Evolutionary conservation across 331 rosid species (phyloP).

Genomic region (Rosa hybrid): DNA sequence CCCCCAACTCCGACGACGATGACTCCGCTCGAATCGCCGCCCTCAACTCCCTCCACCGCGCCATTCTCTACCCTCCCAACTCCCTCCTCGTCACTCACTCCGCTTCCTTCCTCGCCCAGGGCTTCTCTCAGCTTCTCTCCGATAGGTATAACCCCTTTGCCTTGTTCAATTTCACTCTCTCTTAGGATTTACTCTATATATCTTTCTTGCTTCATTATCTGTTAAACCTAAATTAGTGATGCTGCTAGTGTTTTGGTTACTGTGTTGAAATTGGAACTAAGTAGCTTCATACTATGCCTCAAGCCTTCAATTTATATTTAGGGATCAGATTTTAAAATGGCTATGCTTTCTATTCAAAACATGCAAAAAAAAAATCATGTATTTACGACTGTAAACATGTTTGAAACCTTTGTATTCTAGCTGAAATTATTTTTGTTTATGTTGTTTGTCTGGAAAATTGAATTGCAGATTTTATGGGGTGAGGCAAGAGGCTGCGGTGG

Average conservation of each 20-base stretch:
- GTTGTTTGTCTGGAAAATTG: slow-evolving; percentile 20
- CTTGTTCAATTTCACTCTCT: slow-evolving; percentile 4
- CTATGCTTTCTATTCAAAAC: background rate
- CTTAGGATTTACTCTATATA: background rate
- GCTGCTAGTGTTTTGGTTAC: slow-evolving; percentile 10
- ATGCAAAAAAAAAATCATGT: background rate
- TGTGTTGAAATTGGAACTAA: background rate
- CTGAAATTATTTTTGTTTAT: background rate
- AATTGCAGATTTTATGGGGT: slow-evolving; percentile 57
- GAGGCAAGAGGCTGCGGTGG: slow-evolving; percentile 76
- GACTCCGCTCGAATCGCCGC: slow-evolving; percentile 74
- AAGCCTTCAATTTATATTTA: background rate
- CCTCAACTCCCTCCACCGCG: slow-evolving; percentile 79
- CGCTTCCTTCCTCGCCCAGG: slow-evolving; percentile 80
- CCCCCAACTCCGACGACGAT: slow-evolving; percentile 41
- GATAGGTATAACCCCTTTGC: slow-evolving; percentile 49
- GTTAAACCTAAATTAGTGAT: background rate
- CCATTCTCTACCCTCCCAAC: slow-evolving; percentile 80
- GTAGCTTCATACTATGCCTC: background rate
- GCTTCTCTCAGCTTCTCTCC: slow-evolving; percentile 87
- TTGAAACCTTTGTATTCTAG: background rate
- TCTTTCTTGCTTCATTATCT: background rate
- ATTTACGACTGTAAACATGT: background rate
- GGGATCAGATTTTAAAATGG: background rate
- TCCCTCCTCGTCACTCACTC: slow-evolving; percentile 88